Percentiles rank a stretch among this genome's conserved stretches.
Evolutionary conservation across 208 protist genomes (phyloP).

Genomic region (Wallacemonas sp.): DNA sequence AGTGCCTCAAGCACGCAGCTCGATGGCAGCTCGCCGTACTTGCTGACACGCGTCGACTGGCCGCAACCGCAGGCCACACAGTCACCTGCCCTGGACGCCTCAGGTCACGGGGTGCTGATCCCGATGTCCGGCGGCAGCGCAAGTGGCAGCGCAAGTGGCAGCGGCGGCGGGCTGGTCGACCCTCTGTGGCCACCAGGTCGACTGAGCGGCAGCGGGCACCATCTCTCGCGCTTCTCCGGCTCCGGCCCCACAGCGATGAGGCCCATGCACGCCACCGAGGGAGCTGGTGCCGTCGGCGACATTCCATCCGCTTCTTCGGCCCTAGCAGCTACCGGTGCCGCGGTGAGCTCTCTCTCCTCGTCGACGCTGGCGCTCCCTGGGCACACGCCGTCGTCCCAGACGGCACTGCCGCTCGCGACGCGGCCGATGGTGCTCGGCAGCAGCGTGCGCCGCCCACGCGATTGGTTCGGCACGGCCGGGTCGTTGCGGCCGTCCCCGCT

Average conservation of each 20-base stretch:
- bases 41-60: conserved; percentile 13
- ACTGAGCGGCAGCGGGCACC: background rate
- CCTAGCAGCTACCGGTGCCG: too few species aligned
- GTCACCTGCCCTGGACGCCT: too few species aligned
- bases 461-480: conserved; percentile 4
- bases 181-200: background rate
- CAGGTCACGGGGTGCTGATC: too few species aligned
- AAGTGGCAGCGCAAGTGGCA: too few species aligned
- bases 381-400: too few species aligned
- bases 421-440: conserved; percentile 1
- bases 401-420: too few species aligned
- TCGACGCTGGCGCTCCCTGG: too few species aligned
- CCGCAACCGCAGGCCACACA: conserved; percentile 7
- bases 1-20: too few species aligned
- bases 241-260: background rate
- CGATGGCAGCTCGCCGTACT: background rate
- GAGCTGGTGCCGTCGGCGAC: background rate
- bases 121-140: too few species aligned
- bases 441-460: conserved; percentile 8
- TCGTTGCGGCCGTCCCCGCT: background rate
- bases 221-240: background rate
- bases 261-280: background rate
- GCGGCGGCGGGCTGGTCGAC: background rate
- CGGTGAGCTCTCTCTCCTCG: too few species aligned
- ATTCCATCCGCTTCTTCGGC: too few species aligned